Conservation (phyloP, 108 stramenopile genomes). For the Pseudonitzschia multistriata region DNA sequence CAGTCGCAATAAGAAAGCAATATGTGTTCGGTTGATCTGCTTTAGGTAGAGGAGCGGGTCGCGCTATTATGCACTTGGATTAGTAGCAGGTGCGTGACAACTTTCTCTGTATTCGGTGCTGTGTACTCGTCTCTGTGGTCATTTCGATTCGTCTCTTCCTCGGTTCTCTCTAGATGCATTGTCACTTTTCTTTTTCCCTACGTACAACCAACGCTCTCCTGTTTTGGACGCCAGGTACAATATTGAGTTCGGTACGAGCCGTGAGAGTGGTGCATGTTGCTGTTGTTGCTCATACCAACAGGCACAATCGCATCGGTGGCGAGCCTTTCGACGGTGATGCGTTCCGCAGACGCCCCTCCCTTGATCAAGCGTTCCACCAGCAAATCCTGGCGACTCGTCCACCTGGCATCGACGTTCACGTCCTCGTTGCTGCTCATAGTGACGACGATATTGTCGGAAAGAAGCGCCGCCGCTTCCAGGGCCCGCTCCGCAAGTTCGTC, state of each 20-base stretch:
- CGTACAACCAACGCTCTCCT: not conserved
- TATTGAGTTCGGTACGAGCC: not conserved
- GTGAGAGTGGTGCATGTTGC: not conserved
- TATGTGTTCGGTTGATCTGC: no score
- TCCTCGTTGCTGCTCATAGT: not conserved
- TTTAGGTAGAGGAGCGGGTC: no score
- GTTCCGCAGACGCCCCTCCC: not conserved
- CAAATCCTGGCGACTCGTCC: not conserved
- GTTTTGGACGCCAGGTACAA: not conserved
- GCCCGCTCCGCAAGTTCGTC: not conserved
- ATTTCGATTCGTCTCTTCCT: no score
- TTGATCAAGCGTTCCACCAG: not conserved
- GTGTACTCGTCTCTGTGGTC: no score
- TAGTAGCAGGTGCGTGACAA: no score
- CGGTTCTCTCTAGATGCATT: no score
- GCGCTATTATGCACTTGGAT: no score
- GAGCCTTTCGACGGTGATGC: not conserved
- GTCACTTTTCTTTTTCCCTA: no score
- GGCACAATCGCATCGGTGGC: not conserved
- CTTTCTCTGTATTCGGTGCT: no score
- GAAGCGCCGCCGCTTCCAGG: not conserved
- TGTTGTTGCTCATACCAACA: not conserved
- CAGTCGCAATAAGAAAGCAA: no score
- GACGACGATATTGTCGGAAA: not conserved
- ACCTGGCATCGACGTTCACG: not conserved